These are phyloP conservation scores for Chlorella vulgaris DNA, from an alignment of 139 green algal species.

Conservation along the genomic window DNA sequence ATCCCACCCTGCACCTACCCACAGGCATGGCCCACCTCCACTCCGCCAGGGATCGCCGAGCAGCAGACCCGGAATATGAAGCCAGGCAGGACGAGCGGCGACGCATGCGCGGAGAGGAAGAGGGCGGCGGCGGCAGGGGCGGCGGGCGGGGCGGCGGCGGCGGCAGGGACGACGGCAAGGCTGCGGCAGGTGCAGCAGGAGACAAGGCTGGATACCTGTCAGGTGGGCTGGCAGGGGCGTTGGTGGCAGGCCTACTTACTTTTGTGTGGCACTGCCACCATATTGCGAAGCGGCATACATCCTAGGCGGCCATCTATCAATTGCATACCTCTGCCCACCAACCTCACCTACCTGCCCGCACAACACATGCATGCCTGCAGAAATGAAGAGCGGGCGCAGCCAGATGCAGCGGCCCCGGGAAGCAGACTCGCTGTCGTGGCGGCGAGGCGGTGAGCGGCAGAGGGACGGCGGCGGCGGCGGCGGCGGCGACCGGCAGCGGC, in stretches of 20 bases:
- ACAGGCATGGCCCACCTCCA: conserved; percentile 63
- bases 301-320: too few relatives aligned
- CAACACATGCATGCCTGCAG: conserved; percentile 2
- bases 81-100: conserved; percentile 19
- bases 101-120: conserved; percentile 8
- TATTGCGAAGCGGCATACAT: too few relatives aligned
- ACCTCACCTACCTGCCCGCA: too few relatives aligned
- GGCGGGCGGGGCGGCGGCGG: not conserved
- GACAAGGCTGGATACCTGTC: conserved; percentile 21
- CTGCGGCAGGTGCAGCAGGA: too few relatives aligned
- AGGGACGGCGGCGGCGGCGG: not conserved
- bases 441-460: conserved; percentile 26
- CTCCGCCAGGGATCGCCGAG: conserved; percentile 25
- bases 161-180: too few relatives aligned
- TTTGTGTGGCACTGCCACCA: too few relatives aligned
- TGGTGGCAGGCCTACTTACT: too few relatives aligned
- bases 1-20: not conserved
- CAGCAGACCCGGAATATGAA: conserved; percentile 13
- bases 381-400: conserved; percentile 19
- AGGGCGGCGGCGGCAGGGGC: conserved; percentile 4
- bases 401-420: conserved; percentile 62
- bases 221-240: not conserved
- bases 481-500: not conserved
- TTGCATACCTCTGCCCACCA: too few relatives aligned
- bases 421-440: conserved; percentile 44